A percentile compares a stretch with the other conserved stretches of the same genome.
Evolutionary conservation across 2,329 filamentous ascomycete genomes (phyloP).

Genomic region (Alternaria atra): DNA sequence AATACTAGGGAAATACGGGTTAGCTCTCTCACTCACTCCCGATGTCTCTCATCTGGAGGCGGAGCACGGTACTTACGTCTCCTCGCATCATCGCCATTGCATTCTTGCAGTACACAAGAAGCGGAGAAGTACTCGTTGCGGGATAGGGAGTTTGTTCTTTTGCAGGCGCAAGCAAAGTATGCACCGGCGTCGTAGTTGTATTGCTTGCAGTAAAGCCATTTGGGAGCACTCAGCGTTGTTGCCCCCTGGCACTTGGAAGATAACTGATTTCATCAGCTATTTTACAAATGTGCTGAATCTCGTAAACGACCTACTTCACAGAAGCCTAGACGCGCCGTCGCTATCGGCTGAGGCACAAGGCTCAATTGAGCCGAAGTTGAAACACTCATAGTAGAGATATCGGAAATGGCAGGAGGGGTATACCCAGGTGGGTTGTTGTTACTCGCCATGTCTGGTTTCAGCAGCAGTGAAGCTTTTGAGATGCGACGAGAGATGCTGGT

Average conservation of each 20-base stretch:
- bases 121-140: slow-evolving; percentile 15
- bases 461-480: not conserved
- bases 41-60: not conserved
- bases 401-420: not conserved
- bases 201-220: slow-evolving; percentile 2
- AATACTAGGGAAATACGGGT: slow-evolving; percentile 12
- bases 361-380: not conserved
- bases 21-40: slow-evolving; percentile 1
- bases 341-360: not conserved
- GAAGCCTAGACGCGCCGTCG: not conserved
- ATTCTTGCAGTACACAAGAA: slow-evolving; percentile 14
- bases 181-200: not conserved
- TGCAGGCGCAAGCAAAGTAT: slow-evolving; percentile 17
- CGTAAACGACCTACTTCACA: not conserved
- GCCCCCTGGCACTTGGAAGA: slow-evolving; percentile 6
- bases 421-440: not conserved
- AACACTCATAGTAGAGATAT: not conserved
- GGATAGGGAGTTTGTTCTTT: not conserved
- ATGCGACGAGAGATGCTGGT: not conserved
- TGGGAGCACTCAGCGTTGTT: not conserved
- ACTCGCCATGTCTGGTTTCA: not conserved
- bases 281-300: not conserved
- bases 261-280: slow-evolving; percentile 11
- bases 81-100: slow-evolving; percentile 3
- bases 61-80: slow-evolving; percentile 7